Base-by-base conservation (phyloP, 495 filamentous ascomycete genomes). In the Margaritispora aquatica region DNA sequence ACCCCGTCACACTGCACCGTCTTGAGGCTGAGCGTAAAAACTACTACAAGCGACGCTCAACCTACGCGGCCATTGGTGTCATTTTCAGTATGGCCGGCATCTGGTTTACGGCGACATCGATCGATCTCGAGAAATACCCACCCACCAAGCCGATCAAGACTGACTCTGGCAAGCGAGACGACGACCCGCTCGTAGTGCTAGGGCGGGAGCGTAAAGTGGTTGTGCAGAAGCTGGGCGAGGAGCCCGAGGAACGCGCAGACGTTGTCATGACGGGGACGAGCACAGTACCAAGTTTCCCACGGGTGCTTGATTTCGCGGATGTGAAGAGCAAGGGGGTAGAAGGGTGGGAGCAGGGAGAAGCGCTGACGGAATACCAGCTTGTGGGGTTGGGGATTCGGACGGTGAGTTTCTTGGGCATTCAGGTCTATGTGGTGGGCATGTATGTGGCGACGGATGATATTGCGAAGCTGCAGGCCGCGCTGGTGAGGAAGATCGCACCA, bases 391-490 rank as follows among this genome's bases (percentile, higher is more conserved):
- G 94, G 9, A 82, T 93, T 52, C 83, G 94, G 54, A 93, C 87
- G 8, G 94, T 98, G 20, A 91, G 86, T 36, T 96, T 97, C 68
- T 70, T 98, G 44, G 74, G 82, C n/a, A 88, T 98, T 24, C 85
- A 96, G 69, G 94, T 98, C 56, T 98, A 98, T 75, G 88, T 96
- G 17, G 88, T 96, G 0, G 94, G 94, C 7, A 75, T 94, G 61
- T 98, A 98, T 72, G 78, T 96, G 24, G 88, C 88, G 21, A 92
- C 85, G 2, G 71, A 82, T 34, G 90, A 96, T 66, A 84, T 97
- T 57, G 77, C 76, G 3, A 74, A 76, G 2, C 62, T 81, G 29
- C 77, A 81, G 59, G 70, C 63, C 54, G 70, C 68, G 9, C 67
- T 77, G 44, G 68, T 75, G 56, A 81, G 76, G 62, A 71, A 75